phyloP scores from a whole-genome alignment of 2,329 filamentous ascomycete genomes.

The Dothideomycetes sp. region DNA sequence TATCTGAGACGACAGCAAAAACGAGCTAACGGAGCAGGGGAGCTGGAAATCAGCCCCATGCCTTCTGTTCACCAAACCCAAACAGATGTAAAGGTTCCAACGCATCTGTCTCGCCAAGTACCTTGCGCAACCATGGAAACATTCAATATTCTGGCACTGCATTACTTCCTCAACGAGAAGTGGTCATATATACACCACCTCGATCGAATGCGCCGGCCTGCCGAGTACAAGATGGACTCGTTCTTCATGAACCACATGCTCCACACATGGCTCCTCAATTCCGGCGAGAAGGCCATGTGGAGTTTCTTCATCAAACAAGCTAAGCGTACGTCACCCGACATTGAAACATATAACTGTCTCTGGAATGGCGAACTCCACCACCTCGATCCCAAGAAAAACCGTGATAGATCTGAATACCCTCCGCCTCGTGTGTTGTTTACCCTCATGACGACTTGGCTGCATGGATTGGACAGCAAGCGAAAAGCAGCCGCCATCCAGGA shows the following conservation, averaged over 20 bases:
- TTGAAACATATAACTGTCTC: slow-evolving; percentile 15
- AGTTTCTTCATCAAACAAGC: slow-evolving; percentile 10
- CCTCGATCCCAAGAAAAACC: not conserved
- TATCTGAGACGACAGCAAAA: slow-evolving; percentile 27
- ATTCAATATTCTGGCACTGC: slow-evolving; percentile 63
- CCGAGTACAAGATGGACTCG: slow-evolving; percentile 58
- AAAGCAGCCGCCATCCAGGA: not conserved
- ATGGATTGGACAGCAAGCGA: not conserved
- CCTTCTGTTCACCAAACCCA: slow-evolving; percentile 3
- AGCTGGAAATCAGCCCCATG: not conserved
- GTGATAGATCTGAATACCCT: slow-evolving; percentile 6
- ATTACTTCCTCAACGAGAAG: slow-evolving; percentile 57
- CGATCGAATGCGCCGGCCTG: slow-evolving; percentile 52
- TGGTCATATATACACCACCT: slow-evolving; percentile 50
- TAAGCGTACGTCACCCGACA: slow-evolving; percentile 11
- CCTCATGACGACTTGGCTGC: slow-evolving; percentile 13
- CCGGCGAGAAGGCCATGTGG: slow-evolving; percentile 8
- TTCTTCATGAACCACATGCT: slow-evolving; percentile 76
- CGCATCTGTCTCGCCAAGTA: slow-evolving; percentile 24
- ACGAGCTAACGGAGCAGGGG: not conserved
- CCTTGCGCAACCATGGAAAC: slow-evolving; percentile 65
- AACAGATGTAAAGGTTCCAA: slow-evolving; percentile 23
- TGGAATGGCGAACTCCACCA: slow-evolving; percentile 13
- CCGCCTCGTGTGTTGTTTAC: slow-evolving; percentile 13
- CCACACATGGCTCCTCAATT: slow-evolving; percentile 27